phyloP scores from a whole-genome alignment of 139 green algal species.

The Chlorella sorokiniana region DNA sequence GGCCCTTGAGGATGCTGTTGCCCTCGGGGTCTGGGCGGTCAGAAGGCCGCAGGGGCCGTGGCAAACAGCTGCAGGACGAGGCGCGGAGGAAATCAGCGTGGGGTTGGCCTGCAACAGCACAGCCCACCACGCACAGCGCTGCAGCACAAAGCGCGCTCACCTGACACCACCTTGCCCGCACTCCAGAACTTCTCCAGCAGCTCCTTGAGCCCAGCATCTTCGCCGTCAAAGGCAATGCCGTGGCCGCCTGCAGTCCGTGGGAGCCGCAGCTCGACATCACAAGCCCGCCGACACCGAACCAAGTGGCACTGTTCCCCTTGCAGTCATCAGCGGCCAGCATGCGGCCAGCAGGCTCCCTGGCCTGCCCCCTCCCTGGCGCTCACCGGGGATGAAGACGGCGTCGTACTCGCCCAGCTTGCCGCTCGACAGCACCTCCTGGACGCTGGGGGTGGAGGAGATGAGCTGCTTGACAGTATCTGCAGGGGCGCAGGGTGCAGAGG shows the following conservation, averaged over 20 bases:
- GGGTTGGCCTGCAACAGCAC: no score
- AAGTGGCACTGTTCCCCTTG: no score
- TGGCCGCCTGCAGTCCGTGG: conserved; percentile 29
- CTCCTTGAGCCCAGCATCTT: conserved; percentile 14
- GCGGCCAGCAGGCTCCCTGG: no score
- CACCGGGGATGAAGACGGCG: conserved; percentile 45
- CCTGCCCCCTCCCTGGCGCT: background rate
- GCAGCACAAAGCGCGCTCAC: background rate
- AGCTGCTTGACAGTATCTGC: conserved; percentile 1
- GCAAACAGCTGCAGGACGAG: conserved; percentile 45
- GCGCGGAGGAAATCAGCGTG: background rate
- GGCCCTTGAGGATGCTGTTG: conserved; percentile 50
- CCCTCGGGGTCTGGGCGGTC: conserved; percentile 30
- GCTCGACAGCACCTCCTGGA: background rate
- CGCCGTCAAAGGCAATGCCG: conserved; percentile 50
- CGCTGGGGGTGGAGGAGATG: conserved; percentile 1
- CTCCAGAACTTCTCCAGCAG: conserved; percentile 34
- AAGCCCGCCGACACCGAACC: no score
- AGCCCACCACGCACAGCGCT: background rate
- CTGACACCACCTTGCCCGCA: conserved; percentile 46
- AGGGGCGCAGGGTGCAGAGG: background rate
- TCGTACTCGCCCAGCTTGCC: conserved; percentile 41
- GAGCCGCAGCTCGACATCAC: no score
- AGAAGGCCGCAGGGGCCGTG: conserved; percentile 45
- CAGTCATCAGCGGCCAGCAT: no score